These are phyloP conservation scores for Aspergillus sergii DNA, from an alignment of 2,329 filamentous ascomycete genomes.

Conservation along the genomic window DNA sequence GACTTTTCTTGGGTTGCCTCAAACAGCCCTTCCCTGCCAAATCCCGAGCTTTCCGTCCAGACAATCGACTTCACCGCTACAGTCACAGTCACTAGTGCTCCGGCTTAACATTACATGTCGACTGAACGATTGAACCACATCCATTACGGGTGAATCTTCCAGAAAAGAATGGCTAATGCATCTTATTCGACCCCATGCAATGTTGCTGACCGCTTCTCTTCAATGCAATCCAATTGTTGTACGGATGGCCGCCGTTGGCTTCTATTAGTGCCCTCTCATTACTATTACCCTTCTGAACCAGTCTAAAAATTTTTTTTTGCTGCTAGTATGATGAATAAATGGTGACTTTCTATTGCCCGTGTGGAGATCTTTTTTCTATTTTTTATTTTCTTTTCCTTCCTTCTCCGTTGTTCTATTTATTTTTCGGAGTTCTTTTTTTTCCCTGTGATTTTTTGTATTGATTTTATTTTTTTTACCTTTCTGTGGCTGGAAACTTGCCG, in stretches of 20 bases:
- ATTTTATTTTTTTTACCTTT: background rate
- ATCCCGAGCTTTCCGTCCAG: background rate
- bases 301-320: background rate
- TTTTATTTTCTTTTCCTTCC: background rate
- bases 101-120: background rate
- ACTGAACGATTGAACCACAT: conserved; percentile 1
- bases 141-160: conserved; percentile 10
- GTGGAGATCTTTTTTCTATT: background rate
- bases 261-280: conserved; percentile 6
- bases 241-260: conserved; percentile 14
- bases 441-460: background rate
- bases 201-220: conserved; percentile 13
- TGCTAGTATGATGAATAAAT: background rate
- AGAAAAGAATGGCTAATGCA: conserved; percentile 10
- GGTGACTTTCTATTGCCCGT: background rate
- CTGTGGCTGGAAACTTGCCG: background rate
- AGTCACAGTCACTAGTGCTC: background rate
- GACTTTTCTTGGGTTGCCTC: background rate
- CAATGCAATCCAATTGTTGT: conserved; percentile 9
- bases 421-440: background rate
- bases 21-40: background rate
- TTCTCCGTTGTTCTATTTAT: background rate
- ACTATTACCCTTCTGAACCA: conserved; percentile 11
- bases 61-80: background rate
- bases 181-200: conserved; percentile 6